Conservation (phyloP, 768 basidiomycete species). For the Collybiopsis luxurians region DNA sequence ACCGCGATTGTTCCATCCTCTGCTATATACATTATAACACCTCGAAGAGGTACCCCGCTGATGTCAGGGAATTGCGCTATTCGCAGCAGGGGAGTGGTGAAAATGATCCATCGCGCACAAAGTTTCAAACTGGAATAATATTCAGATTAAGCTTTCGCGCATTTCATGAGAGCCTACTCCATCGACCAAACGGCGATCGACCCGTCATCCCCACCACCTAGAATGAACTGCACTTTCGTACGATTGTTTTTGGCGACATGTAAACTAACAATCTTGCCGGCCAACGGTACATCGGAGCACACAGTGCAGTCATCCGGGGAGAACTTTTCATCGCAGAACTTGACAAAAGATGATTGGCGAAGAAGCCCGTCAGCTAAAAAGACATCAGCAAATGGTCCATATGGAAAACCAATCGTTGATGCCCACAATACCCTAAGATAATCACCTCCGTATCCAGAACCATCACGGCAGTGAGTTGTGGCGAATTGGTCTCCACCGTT, state of each 20-base stretch:
- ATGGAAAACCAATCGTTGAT: neutral
- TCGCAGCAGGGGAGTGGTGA: constrained; percentile 58
- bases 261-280: constrained; percentile 47
- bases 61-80: constrained; percentile 58
- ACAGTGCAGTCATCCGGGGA: constrained; percentile 9
- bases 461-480: constrained; percentile 35
- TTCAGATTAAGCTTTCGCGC: neutral
- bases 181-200: constrained; percentile 72
- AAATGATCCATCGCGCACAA: constrained; percentile 70
- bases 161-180: constrained; percentile 40
- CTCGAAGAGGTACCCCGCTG: constrained; percentile 54
- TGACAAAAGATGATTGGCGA: constrained; percentile 42
- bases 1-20: constrained; percentile 81
- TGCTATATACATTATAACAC: constrained; percentile 71
- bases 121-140: too few species aligned
- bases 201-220: constrained; percentile 80
- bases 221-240: constrained; percentile 58
- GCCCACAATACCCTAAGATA: constrained; percentile 64
- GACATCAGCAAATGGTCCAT: constrained; percentile 19
- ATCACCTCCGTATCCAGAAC: constrained; percentile 59
- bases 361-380: constrained; percentile 50
- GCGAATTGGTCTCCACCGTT: neutral
- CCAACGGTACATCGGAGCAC: constrained; percentile 47
- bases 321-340: constrained; percentile 26
- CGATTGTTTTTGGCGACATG: constrained; percentile 55